These are phyloP conservation scores for Sporormia fimetaria DNA, from an alignment of 495 filamentous ascomycete genomes.

Conservation along the genomic window DNA sequence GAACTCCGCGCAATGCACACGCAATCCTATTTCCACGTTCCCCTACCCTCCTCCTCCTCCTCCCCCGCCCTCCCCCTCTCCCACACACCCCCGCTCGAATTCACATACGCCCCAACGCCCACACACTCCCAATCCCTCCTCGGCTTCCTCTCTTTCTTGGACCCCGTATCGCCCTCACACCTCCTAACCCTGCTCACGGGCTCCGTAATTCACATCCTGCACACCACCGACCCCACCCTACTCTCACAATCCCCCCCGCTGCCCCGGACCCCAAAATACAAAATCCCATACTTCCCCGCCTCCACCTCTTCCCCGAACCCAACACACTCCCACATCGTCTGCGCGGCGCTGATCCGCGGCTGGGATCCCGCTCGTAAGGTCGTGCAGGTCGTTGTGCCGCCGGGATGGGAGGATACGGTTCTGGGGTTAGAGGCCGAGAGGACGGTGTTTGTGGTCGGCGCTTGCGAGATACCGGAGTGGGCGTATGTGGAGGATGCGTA, in stretches of 20 bases:
- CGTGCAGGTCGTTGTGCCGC: slow-evolving; percentile 13
- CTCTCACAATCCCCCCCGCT: slow-evolving; percentile 2
- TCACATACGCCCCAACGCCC: slow-evolving; percentile 41
- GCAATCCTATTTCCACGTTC: slow-evolving; percentile 58
- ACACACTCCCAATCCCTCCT: slow-evolving; percentile 4
- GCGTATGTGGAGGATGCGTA: slow-evolving; percentile 20
- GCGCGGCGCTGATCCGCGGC: slow-evolving; percentile 17
- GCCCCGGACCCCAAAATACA: slow-evolving; percentile 8
- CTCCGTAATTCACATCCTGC: slow-evolving; percentile 14
- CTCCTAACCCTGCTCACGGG: slow-evolving; percentile 10
- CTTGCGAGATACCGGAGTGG: slow-evolving; percentile 20
- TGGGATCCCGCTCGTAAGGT: slow-evolving; percentile 5
- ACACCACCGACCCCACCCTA: slow-evolving; percentile 1
- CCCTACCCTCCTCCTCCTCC: neutral
- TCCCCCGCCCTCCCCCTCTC: slow-evolving; percentile 39
- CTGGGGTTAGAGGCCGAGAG: slow-evolving; percentile 9
- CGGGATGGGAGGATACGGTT: slow-evolving; percentile 5
- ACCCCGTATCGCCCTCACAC: slow-evolving; percentile 2
- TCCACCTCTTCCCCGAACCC: slow-evolving; percentile 9
- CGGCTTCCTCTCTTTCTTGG: slow-evolving; percentile 12
- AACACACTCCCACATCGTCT: slow-evolving; percentile 5
- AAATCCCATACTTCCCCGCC: slow-evolving; percentile 14
- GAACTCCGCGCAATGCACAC: slow-evolving; percentile 70
- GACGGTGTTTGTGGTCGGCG: slow-evolving; percentile 18
- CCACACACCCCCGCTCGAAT: slow-evolving; percentile 40